Conservation (phyloP, 2,329 filamentous ascomycete species). For the Fusarium chlamydosporum region DNA sequence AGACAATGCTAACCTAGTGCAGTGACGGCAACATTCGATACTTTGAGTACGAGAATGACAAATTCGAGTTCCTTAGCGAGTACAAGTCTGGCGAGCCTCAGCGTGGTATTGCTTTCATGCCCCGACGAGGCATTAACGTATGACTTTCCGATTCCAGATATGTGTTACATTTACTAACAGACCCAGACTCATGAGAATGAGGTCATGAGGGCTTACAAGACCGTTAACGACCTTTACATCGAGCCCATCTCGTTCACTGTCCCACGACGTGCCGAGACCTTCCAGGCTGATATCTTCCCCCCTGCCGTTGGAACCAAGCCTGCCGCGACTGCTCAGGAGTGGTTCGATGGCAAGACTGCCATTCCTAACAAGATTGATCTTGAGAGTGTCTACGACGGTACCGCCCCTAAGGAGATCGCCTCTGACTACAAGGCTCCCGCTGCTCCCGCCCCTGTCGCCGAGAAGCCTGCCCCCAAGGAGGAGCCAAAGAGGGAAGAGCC, state of each 20-base stretch:
- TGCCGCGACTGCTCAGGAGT: slow-evolving; percentile 83
- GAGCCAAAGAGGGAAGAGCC: slow-evolving; percentile 70
- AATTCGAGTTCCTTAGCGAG: slow-evolving; percentile 96
- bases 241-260: slow-evolving; percentile 99
- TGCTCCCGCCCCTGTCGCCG: slow-evolving; percentile 58
- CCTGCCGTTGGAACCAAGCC: slow-evolving; percentile 85
- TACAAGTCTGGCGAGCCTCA: slow-evolving; percentile 98
- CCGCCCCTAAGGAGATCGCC: slow-evolving; percentile 81
- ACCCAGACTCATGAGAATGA: slow-evolving; percentile 90
- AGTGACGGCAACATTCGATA: slow-evolving; percentile 99
- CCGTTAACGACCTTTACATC: slow-evolving; percentile 92
- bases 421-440: slow-evolving; percentile 74
- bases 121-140: slow-evolving; percentile 93
- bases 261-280: slow-evolving; percentile 90
- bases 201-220: slow-evolving; percentile 96
- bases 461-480: slow-evolving; percentile 57
- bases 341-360: slow-evolving; percentile 87
- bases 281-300: slow-evolving; percentile 97
- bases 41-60: slow-evolving; percentile 98
- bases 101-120: slow-evolving; percentile 92
- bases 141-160: slow-evolving; percentile 50
- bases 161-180: slow-evolving; percentile 41
- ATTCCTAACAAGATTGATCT: slow-evolving; percentile 93
- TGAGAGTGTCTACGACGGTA: slow-evolving; percentile 90
- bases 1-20: slow-evolving; percentile 30